Conservation (phyloP, 805 yeast genomes). For the Yarrowia porcina region DNA sequence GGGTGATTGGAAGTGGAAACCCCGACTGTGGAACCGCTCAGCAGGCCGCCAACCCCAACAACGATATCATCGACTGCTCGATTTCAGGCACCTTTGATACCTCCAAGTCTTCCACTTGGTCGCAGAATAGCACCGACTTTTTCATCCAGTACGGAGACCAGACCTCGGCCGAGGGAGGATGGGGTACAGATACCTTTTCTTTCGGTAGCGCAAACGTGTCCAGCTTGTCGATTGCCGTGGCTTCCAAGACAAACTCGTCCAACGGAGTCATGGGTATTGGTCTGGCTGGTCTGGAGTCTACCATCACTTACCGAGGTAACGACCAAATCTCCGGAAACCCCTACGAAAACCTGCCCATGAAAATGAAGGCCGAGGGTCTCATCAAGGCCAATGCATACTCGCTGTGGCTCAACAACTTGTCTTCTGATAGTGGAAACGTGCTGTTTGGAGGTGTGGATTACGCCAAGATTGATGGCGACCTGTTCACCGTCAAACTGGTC, state of each 20-base stretch:
- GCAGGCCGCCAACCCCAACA: not conserved
- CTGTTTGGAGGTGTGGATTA: slow-evolving; percentile 48
- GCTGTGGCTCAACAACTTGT: slow-evolving; percentile 42
- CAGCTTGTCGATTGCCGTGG: slow-evolving; percentile 69
- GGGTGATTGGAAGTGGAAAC: slow-evolving; percentile 43
- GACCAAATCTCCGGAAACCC: slow-evolving; percentile 28
- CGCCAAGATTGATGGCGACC: slow-evolving; percentile 43
- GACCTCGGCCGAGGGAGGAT: slow-evolving; percentile 52
- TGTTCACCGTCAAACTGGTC: slow-evolving; percentile 39
- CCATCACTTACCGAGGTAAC: slow-evolving; percentile 28
- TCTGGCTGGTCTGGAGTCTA: slow-evolving; percentile 37
- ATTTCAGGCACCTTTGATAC: slow-evolving; percentile 36
- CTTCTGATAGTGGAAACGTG: slow-evolving; percentile 40
- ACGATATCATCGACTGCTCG: slow-evolving; percentile 31
- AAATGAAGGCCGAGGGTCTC: slow-evolving; percentile 49
- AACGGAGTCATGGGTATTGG: slow-evolving; percentile 51
- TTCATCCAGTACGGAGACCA: slow-evolving; percentile 43
- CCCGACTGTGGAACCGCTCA: slow-evolving; percentile 2
- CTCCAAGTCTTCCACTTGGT: slow-evolving; percentile 35
- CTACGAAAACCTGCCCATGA: slow-evolving; percentile 64
- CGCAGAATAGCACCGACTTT: slow-evolving; percentile 30
- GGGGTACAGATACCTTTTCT: slow-evolving; percentile 60
- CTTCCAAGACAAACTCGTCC: slow-evolving; percentile 58
- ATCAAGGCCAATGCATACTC: slow-evolving; percentile 48
- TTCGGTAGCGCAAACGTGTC: slow-evolving; percentile 50